A percentile compares a stretch with the other conserved stretches of the same genome.
Conservation (phyloP, 2,329 filamentous ascomycete genomes). For the Coniochaeta hoffmannii region DNA sequence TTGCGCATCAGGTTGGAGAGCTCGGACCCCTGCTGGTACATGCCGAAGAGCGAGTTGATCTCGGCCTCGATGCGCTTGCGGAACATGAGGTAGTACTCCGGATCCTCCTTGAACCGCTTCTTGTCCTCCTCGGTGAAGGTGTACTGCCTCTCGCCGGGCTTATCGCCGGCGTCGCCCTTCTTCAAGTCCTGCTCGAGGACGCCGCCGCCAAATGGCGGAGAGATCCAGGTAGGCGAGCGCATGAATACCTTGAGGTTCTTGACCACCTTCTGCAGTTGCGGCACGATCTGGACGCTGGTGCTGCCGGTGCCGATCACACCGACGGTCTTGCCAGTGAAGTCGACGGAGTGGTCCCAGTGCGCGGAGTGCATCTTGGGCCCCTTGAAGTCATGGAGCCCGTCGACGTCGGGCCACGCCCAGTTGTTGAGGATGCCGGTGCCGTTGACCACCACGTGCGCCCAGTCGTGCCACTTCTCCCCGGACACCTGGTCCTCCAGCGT, state of each 20-base stretch:
- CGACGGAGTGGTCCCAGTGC: constrained; percentile 15
- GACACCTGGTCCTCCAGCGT: constrained; percentile 17
- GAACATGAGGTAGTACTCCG: constrained; percentile 31
- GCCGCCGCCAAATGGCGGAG: constrained; percentile 16
- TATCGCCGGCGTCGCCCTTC: constrained; percentile 16
- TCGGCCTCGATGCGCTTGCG: constrained; percentile 33
- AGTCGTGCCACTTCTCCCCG: constrained; percentile 10
- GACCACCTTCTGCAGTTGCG: constrained; percentile 9
- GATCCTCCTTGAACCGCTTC: constrained; percentile 29
- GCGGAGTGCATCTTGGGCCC: constrained; percentile 22
- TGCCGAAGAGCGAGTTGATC: constrained; percentile 32
- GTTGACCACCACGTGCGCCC: constrained; percentile 11
- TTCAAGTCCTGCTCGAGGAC: constrained; percentile 19
- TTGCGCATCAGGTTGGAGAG: constrained; percentile 29
- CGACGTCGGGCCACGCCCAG: constrained; percentile 18
- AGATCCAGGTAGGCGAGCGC: constrained; percentile 12
- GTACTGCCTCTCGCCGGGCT: constrained; percentile 30
- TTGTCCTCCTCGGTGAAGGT: constrained; percentile 25
- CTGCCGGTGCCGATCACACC: constrained; percentile 24
- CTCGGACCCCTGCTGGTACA: constrained; percentile 31
- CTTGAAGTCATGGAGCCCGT: constrained; percentile 23
- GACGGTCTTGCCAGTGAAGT: constrained; percentile 17
- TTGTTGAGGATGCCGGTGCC: constrained; percentile 14
- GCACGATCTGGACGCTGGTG: constrained; percentile 21
- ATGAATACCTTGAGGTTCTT: constrained; percentile 1